Conservation (phyloP, 805 yeast species). For the Lipomyces yamadae region DNA sequence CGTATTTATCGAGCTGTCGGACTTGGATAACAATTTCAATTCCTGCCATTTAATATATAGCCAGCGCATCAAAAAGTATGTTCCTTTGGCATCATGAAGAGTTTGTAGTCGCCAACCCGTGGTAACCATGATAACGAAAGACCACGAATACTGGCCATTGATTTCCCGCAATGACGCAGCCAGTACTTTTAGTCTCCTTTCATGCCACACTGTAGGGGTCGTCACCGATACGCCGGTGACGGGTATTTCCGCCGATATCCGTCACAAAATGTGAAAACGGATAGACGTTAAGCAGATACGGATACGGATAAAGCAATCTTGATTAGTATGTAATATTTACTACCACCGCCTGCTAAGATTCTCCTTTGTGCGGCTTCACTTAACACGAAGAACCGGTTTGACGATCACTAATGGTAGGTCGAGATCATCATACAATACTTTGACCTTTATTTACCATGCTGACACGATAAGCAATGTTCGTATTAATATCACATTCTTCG, state of each 20-base stretch:
- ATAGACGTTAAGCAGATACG: no score
- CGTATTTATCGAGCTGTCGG: neutral
- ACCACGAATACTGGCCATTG: slow-evolving; percentile 72
- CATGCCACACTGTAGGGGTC: no score
- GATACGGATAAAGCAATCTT: no score
- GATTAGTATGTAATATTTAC: no score
- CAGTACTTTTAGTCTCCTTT: no score
- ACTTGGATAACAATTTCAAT: neutral
- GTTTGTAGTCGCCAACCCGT: slow-evolving; percentile 16
- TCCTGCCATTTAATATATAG: slow-evolving; percentile 4
- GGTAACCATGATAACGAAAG: slow-evolving; percentile 12
- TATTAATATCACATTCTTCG: slow-evolving; percentile 19
- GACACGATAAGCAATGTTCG: neutral
- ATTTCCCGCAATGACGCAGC: slow-evolving; percentile 53
- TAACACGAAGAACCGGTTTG: no score
- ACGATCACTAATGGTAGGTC: neutral
- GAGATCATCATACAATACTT: neutral
- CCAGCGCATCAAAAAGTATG: slow-evolving; percentile 7
- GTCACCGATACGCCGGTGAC: no score
- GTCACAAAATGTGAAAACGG: no score
- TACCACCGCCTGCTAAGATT: no score
- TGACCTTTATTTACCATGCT: neutral
- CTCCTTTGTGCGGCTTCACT: no score
- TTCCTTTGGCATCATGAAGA: slow-evolving; percentile 11
- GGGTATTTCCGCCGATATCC: no score